phyloP scores from a whole-genome alignment of 1,284 basidiomycete species.

The Ceratobasidium sp. region DNA sequence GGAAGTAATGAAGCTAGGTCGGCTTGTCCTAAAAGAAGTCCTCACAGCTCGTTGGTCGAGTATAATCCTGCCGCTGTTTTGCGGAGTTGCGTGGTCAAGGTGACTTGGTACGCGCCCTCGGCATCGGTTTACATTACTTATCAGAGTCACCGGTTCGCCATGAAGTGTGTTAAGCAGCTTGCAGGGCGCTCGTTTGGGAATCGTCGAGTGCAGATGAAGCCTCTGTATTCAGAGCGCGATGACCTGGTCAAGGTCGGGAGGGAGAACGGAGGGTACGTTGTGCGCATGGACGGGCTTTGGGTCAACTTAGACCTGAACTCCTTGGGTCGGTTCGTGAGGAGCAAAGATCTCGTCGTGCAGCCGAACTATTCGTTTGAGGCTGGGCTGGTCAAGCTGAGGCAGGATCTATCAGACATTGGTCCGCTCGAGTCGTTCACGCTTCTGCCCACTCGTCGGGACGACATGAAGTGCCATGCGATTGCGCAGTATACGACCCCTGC shows the following conservation, averaged over 20 bases:
- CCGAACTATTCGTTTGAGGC: slow-evolving; percentile 16
- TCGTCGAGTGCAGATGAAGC: slow-evolving; percentile 13
- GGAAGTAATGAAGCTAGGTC: not conserved
- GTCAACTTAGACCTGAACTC: not conserved
- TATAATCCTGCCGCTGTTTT: slow-evolving; percentile 15
- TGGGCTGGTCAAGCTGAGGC: not conserved
- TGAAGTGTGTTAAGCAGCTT: slow-evolving; percentile 21
- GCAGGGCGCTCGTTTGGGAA: slow-evolving; percentile 30
- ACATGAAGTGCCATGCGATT: slow-evolving; percentile 17
- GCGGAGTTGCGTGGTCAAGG: slow-evolving; percentile 30
- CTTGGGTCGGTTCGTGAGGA: not conserved
- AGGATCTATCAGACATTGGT: slow-evolving; percentile 11
- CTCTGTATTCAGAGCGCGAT: slow-evolving; percentile 32
- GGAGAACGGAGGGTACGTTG: not conserved
- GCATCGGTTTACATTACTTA: slow-evolving; percentile 32
- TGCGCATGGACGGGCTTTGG: slow-evolving; percentile 13
- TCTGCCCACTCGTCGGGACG: not conserved
- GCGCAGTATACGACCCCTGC: slow-evolving; percentile 31
- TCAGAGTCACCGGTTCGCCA: not conserved
- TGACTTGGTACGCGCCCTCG: slow-evolving; percentile 43
- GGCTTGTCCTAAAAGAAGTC: not conserved
- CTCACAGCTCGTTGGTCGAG: slow-evolving; percentile 18
- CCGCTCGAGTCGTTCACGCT: slow-evolving; percentile 37
- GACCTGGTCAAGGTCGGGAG: slow-evolving; percentile 10
- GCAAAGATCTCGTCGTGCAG: slow-evolving; percentile 8